Conservation (phyloP, 371 early-diverging fungal species). For the Rhizopus microsporus region DNA sequence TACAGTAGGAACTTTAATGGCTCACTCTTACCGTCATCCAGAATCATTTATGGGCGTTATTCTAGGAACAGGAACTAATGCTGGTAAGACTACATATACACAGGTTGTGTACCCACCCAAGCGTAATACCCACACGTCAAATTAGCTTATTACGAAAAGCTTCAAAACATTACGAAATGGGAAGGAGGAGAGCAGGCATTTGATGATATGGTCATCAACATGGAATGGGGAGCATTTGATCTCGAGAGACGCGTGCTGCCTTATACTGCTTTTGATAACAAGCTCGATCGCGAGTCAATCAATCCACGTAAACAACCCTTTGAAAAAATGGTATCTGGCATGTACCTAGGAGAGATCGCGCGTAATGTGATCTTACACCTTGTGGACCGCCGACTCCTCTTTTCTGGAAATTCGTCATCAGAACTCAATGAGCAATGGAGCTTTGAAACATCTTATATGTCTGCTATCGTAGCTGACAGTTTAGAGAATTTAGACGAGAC, state of each 20-base stretch:
- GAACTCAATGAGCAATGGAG: slow-evolving; percentile 73
- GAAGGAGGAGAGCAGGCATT: slow-evolving; percentile 18
- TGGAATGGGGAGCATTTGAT: slow-evolving; percentile 73
- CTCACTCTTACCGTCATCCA: slow-evolving; percentile 80
- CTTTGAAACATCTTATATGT: slow-evolving; percentile 91
- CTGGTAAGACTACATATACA: slow-evolving; percentile 27
- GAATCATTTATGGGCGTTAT: slow-evolving; percentile 87
- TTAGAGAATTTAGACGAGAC: slow-evolving; percentile 65
- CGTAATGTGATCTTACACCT: slow-evolving; percentile 73
- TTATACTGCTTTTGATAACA: slow-evolving; percentile 64
- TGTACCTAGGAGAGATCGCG: slow-evolving; percentile 82
- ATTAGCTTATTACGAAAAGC: slow-evolving; percentile 74
- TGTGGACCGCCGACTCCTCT: slow-evolving; percentile 40
- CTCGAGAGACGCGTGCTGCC: slow-evolving; percentile 65
- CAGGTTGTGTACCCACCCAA: slow-evolving; percentile 17
- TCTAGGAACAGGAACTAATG: slow-evolving; percentile 98
- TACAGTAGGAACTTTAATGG: slow-evolving; percentile 92
- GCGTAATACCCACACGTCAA: background rate
- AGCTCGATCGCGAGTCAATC: slow-evolving; percentile 60
- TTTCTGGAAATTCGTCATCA: slow-evolving; percentile 61
- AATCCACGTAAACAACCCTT: slow-evolving; percentile 68
- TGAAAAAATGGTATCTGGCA: slow-evolving; percentile 86
- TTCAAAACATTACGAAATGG: slow-evolving; percentile 72
- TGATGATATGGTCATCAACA: slow-evolving; percentile 64
- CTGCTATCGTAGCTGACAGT: slow-evolving; percentile 80